Percentiles rank a stretch among this genome's conserved stretches.
These are phyloP conservation scores for Citropsis articulata DNA, from an alignment of 345 rosid genomes.

Conservation along the genomic window DNA sequence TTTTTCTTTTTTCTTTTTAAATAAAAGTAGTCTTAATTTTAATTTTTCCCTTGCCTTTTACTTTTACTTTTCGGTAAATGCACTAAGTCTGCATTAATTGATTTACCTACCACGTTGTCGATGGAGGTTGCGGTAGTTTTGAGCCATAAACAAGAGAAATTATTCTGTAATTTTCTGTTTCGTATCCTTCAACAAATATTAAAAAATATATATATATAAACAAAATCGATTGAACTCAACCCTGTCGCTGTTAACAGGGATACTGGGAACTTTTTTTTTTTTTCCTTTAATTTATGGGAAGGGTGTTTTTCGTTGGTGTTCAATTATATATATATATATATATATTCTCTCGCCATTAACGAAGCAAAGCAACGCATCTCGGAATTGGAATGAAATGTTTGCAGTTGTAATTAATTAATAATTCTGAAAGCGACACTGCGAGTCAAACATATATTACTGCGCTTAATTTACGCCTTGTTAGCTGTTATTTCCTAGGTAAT, in stretches of 20 bases:
- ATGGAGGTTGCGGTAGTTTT: background rate
- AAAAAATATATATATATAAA: background rate
- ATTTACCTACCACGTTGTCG: too few species aligned
- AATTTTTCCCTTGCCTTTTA: too few species aligned
- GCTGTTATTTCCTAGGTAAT: background rate
- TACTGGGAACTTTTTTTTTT: too few species aligned
- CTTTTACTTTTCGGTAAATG: too few species aligned
- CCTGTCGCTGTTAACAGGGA: background rate
- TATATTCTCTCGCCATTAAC: background rate
- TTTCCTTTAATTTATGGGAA: too few species aligned
- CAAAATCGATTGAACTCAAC: background rate
- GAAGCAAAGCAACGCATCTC: background rate
- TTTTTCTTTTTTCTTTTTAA: too few species aligned
- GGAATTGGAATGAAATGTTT: background rate
- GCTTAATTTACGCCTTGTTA: conserved; percentile 5
- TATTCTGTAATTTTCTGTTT: background rate
- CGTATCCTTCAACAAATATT: background rate
- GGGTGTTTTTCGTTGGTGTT: too few species aligned
- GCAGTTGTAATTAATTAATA: background rate
- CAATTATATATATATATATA: too few species aligned
- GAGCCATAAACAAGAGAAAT: background rate
- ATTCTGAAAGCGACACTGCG: background rate
- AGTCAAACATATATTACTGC: conserved; percentile 12
- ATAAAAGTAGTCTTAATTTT: too few species aligned
- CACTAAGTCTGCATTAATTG: too few species aligned